phyloP scores from a whole-genome alignment of 495 filamentous ascomycete species.

The Echria macrotheca region DNA sequence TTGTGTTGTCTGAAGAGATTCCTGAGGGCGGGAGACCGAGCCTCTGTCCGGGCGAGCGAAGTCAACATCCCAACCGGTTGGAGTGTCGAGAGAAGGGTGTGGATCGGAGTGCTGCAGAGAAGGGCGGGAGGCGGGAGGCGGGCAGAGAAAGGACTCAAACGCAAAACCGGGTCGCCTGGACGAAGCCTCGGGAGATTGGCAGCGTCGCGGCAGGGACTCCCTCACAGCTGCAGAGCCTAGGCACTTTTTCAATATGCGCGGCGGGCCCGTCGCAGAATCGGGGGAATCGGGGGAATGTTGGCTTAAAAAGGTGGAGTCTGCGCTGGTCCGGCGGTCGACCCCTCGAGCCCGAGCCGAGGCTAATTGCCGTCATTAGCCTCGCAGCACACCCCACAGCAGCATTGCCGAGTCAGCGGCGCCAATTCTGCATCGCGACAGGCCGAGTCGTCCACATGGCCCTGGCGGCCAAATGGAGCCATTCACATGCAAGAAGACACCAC shows the following conservation, averaged over 20 bases:
- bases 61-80: slow-evolving; percentile 27
- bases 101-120: background rate
- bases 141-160: background rate
- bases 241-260: slow-evolving; percentile 12
- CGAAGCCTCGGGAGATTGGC: slow-evolving; percentile 21
- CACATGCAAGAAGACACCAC: slow-evolving; percentile 23
- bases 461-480: slow-evolving; percentile 7
- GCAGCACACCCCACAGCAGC: slow-evolving; percentile 3
- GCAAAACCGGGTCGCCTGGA: background rate
- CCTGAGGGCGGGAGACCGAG: slow-evolving; percentile 31
- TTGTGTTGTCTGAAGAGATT: slow-evolving; percentile 17
- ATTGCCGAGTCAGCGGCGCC: slow-evolving; percentile 18
- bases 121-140: background rate
- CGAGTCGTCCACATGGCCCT: background rate
- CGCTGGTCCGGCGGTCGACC: slow-evolving; percentile 23
- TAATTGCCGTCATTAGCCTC: slow-evolving; percentile 26
- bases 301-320: no score
- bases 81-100: background rate
- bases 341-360: slow-evolving; percentile 29
- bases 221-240: no score
- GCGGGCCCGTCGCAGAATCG: no score
- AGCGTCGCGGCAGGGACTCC: slow-evolving; percentile 7
- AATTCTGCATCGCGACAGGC: slow-evolving; percentile 9
- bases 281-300: no score
- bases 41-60: slow-evolving; percentile 25